These are phyloP conservation scores for Misopates orontium DNA, from an alignment of 257 asterid species.

Conservation along the genomic window DNA sequence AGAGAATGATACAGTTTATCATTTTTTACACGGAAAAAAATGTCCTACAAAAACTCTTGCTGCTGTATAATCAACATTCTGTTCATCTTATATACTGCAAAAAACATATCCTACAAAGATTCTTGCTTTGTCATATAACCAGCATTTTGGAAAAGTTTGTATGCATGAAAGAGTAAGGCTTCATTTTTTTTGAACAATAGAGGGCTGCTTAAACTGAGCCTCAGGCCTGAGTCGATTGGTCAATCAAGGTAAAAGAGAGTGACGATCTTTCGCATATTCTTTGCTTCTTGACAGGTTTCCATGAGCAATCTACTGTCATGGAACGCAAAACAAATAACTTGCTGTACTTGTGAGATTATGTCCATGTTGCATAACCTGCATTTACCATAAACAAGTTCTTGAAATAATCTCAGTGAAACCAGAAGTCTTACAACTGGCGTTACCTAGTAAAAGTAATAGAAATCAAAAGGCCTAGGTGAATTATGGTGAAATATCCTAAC, in stretches of 20 bases:
- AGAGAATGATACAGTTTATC: background rate
- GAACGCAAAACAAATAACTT: constrained; percentile 93
- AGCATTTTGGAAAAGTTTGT: background rate
- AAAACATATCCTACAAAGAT: too few relatives aligned
- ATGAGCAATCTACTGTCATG: constrained; percentile 92
- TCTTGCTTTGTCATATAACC: background rate
- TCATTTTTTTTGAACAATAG: constrained; percentile 23
- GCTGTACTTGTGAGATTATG: constrained; percentile 95
- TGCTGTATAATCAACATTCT: too few relatives aligned
- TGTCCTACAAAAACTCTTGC: too few relatives aligned
- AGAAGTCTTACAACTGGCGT: too few relatives aligned
- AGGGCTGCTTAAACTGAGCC: constrained; percentile 17
- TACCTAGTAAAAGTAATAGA: too few relatives aligned
- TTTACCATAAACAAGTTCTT: constrained; percentile 6
- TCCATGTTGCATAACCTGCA: constrained; percentile 98
- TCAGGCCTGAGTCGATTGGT: constrained; percentile 13
- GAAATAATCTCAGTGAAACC: too few relatives aligned
- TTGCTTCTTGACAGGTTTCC: constrained; percentile 98
- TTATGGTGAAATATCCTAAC: too few relatives aligned
- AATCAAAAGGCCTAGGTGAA: too few relatives aligned
- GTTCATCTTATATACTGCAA: too few relatives aligned
- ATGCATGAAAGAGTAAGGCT: constrained; percentile 17
- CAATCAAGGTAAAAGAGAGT: constrained; percentile 92
- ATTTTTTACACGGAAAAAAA: background rate
- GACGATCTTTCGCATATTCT: constrained; percentile 85